A percentile compares a stretch with the other conserved stretches of the same genome.
Conservation (phyloP, 768 basidiomycete genomes). For the Lentinula detonsa region DNA sequence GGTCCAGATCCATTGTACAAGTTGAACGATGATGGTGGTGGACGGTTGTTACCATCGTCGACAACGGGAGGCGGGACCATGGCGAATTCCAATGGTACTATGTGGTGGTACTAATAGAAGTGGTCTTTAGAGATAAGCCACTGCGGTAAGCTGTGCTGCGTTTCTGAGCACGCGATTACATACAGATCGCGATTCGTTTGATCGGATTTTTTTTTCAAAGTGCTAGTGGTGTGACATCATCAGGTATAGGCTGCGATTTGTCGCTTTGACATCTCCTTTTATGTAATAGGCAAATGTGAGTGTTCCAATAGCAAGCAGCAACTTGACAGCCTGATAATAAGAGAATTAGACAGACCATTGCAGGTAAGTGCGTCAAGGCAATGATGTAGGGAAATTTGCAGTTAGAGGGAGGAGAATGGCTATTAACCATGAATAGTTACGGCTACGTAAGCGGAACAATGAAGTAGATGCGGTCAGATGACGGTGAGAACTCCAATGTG, state of each 20-base stretch:
- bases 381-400: too few species aligned
- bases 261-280: neutral
- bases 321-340: too few species aligned
- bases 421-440: too few species aligned
- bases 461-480: neutral
- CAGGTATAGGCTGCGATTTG: neutral
- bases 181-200: too few species aligned
- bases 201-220: neutral
- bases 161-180: neutral
- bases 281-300: neutral
- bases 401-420: too few species aligned
- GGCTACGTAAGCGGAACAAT: too few species aligned
- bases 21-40: constrained; percentile 35
- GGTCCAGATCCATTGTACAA: constrained; percentile 33
- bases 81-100: neutral
- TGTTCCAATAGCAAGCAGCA: too few species aligned
- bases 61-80: neutral
- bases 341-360: too few species aligned
- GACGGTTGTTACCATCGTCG: constrained; percentile 2
- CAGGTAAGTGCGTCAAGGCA: too few species aligned
- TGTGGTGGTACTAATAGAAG: neutral
- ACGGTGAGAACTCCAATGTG: neutral
- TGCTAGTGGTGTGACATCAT: neutral
- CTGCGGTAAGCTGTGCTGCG: neutral
- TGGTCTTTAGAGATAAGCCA: neutral